A percentile compares a stretch with the other conserved stretches of the same genome.
Conservation (phyloP, 495 filamentous ascomycete species). For the Aspergillus sclerotiicarbonarius region DNA sequence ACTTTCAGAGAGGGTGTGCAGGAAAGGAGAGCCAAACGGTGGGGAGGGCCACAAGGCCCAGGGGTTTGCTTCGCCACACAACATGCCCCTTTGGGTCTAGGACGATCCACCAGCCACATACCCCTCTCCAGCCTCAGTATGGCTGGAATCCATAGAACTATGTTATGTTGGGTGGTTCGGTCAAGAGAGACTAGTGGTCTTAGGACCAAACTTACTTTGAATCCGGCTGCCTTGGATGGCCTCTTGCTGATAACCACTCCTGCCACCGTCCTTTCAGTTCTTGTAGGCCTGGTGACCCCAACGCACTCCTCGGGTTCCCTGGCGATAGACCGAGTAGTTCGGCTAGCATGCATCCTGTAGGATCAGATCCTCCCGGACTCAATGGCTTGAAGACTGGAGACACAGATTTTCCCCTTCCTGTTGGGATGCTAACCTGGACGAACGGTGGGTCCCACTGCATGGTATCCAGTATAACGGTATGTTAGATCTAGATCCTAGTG, state of each 20-base stretch:
- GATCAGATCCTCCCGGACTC: not conserved
- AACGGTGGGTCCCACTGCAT: not conserved
- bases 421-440: not conserved
- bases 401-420: not conserved
- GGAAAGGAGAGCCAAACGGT: too few relatives aligned
- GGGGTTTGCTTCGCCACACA: slow-evolving; percentile 4
- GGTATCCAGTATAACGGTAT: not conserved
- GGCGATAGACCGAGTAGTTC: not conserved
- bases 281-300: not conserved
- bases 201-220: not conserved
- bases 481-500: not conserved
- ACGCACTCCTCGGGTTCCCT: not conserved
- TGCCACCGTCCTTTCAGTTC: not conserved
- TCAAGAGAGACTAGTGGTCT: not conserved
- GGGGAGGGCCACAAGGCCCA: not conserved
- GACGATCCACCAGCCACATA: slow-evolving; percentile 4
- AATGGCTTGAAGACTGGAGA: not conserved
- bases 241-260: not conserved
- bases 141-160: not conserved
- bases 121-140: slow-evolving; percentile 4
- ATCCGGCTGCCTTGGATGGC: not conserved
- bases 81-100: slow-evolving; percentile 5
- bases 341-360: not conserved
- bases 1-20: not conserved
- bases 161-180: too few relatives aligned